Evolutionary conservation across 2,329 filamentous ascomycete species (phyloP).

Genomic region (Fusarium austroafricanum): DNA sequence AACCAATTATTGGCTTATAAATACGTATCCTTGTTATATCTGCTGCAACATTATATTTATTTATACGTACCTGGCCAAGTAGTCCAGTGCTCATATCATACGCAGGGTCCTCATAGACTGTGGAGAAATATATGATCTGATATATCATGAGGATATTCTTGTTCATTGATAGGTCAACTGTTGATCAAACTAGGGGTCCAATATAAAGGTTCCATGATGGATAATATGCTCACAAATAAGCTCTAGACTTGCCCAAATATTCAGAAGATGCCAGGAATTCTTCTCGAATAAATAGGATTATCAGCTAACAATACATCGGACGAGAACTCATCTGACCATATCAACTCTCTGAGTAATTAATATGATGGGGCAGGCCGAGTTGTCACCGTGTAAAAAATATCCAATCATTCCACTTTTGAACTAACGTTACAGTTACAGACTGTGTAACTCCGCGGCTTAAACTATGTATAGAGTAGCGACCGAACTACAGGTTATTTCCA

Average conservation of each 20-base stretch:
- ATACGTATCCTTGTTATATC: not conserved
- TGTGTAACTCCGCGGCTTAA: conserved; percentile 24
- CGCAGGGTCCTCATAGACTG: not conserved
- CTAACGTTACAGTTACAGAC: conserved; percentile 8
- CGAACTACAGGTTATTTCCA: conserved; percentile 10
- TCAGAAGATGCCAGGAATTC: not conserved
- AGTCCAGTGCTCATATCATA: not conserved
- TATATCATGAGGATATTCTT: not conserved
- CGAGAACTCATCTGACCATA: not conserved
- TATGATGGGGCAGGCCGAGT: not conserved
- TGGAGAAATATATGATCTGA: not conserved
- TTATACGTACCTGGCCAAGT: not conserved
- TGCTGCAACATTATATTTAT: not conserved
- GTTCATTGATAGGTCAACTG: not conserved
- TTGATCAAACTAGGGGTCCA: not conserved
- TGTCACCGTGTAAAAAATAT: not conserved
- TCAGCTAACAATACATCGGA: not conserved
- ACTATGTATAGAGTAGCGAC: not conserved
- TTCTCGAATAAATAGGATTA: not conserved
- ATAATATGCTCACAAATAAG: not conserved
- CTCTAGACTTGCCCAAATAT: not conserved
- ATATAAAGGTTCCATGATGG: not conserved
- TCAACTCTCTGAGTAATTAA: not conserved
- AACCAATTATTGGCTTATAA: too few relatives aligned
- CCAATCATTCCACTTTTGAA: conserved; percentile 10